These are phyloP conservation scores for Schoenoplectus triqueter DNA, from an alignment of 202 grass and related monocot genomes.

Conservation along the genomic window DNA sequence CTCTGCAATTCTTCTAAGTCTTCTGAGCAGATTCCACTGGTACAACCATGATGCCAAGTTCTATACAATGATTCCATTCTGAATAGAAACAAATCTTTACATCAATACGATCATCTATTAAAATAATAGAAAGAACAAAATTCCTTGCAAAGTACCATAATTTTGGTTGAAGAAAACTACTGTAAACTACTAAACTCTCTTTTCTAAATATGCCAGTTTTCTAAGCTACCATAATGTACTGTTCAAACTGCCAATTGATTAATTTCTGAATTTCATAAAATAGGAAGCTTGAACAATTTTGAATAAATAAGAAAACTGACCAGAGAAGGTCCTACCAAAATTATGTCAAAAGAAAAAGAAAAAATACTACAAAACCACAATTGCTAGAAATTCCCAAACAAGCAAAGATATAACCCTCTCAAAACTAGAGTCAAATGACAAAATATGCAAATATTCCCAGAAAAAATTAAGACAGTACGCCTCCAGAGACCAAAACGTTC, in stretches of 20 bases:
- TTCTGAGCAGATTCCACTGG: conserved; percentile 46
- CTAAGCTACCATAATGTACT: too few species aligned
- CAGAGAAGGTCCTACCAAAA: too few species aligned
- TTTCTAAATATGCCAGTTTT: conserved; percentile 1
- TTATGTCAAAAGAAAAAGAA: too few species aligned
- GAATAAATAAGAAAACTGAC: too few species aligned
- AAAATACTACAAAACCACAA: background rate
- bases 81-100: conserved; percentile 32
- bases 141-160: background rate
- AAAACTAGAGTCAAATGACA: background rate
- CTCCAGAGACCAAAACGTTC: background rate
- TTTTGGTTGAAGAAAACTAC: conserved; percentile 5
- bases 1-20: conserved; percentile 55
- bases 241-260: too few species aligned
- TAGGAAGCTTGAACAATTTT: too few species aligned
- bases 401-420: background rate
- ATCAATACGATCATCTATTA: conserved; percentile 18
- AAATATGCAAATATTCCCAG: conserved; percentile 5
- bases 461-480: background rate
- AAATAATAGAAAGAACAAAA: conserved; percentile 30
- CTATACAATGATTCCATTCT: conserved; percentile 91
- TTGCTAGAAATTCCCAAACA: background rate
- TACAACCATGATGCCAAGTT: conserved; percentile 57
- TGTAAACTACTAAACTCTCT: background rate
- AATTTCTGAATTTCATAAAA: too few species aligned